Conservation (phyloP, 73 alveolate species). For the Paramecium biaurelia region DNA sequence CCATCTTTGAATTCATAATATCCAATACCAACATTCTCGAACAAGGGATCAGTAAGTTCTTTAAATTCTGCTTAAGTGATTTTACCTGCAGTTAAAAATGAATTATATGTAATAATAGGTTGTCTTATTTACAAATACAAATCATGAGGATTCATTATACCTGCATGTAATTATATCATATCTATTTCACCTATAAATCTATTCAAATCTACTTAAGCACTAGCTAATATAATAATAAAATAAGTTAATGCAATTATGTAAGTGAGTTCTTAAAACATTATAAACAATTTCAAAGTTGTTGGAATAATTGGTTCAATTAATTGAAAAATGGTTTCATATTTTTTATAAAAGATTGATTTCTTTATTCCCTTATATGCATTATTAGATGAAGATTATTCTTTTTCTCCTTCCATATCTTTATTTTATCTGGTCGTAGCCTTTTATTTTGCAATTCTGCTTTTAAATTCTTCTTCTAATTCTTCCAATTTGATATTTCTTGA, state of each 20-base stretch:
- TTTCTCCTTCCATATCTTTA: not conserved
- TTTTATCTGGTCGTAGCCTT: not conserved
- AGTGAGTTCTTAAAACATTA: not conserved
- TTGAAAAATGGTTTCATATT: not conserved
- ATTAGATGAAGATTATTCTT: not conserved
- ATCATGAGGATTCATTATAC: slow-evolving; percentile 31
- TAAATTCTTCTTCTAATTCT: not conserved
- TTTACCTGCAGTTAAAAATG: not conserved
- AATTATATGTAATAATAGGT: not conserved
- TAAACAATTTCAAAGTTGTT: not conserved
- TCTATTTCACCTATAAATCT: not conserved
- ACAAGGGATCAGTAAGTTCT: not conserved
- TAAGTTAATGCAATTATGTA: not conserved
- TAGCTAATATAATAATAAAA: not conserved
- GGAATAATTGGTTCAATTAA: not conserved
- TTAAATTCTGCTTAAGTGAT: not conserved
- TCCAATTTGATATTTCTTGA: not conserved
- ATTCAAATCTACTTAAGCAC: not conserved
- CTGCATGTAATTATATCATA: slow-evolving; percentile 7
- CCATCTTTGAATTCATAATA: not conserved
- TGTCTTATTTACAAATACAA: not conserved
- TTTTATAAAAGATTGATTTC: not conserved
- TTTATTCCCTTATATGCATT: not conserved
- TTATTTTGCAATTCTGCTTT: not conserved
- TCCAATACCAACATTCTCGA: not conserved